A percentile compares a stretch with the other conserved stretches of the same genome.
These are phyloP conservation scores for Fusarium sp. DNA, from an alignment of 2,329 filamentous ascomycete genomes.

Conservation along the genomic window DNA sequence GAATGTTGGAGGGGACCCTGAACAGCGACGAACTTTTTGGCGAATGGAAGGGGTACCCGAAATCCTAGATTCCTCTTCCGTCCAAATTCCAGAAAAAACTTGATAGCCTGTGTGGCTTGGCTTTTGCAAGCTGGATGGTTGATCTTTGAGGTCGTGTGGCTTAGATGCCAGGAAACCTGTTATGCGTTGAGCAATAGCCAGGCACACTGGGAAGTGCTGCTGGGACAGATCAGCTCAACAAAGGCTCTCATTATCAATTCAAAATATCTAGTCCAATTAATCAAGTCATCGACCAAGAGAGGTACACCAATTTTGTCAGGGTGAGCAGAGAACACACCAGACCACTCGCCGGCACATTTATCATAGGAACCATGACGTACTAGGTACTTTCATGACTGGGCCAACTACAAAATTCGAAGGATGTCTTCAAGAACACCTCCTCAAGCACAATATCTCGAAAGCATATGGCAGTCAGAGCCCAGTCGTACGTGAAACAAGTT, in stretches of 20 bases:
- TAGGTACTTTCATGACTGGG: not conserved
- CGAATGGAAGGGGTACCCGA: slow-evolving; percentile 24
- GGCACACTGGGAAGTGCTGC: not conserved
- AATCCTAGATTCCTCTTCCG: slow-evolving; percentile 17
- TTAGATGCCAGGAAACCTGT: not conserved
- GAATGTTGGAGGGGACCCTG: slow-evolving; percentile 40
- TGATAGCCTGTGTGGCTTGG: slow-evolving; percentile 34
- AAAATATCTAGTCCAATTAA: not conserved
- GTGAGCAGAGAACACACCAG: too few species aligned
- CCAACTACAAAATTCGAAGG: not conserved
- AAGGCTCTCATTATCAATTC: not conserved
- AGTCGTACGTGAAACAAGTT: slow-evolving; percentile 5
- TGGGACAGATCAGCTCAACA: not conserved
- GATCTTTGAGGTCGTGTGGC: slow-evolving; percentile 4
- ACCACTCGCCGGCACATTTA: too few species aligned
- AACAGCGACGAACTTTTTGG: slow-evolving; percentile 30
- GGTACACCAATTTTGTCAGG: too few species aligned
- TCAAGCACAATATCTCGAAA: not conserved
- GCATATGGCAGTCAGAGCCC: not conserved
- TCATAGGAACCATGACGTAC: too few species aligned
- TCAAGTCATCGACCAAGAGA: not conserved
- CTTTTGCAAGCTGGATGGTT: slow-evolving; percentile 13
- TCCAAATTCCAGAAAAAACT: slow-evolving; percentile 26
- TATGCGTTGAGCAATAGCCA: slow-evolving; percentile 1
- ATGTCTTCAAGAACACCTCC: not conserved